Evolutionary conservation across 2,329 filamentous ascomycete species (phyloP).

Genomic region (Ilyonectria destructans): DNA sequence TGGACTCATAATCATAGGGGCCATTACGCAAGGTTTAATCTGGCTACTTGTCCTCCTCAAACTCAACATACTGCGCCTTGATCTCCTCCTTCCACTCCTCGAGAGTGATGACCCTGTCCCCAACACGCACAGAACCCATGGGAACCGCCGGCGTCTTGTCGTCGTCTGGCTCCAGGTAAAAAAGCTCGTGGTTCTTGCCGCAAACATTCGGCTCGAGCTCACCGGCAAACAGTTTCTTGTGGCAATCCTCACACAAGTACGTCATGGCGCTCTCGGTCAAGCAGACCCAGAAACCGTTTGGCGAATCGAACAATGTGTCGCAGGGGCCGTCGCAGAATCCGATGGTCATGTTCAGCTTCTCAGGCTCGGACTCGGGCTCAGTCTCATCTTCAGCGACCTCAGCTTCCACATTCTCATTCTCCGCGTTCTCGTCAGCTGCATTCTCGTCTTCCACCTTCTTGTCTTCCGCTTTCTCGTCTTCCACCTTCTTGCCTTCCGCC

Average conservation of each 20-base stretch:
- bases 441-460: background rate
- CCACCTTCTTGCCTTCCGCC: too few species aligned
- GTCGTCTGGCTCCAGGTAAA: conserved; percentile 13
- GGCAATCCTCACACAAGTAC: conserved; percentile 9
- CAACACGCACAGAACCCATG: conserved; percentile 23
- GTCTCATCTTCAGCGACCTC: background rate
- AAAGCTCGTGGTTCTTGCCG: conserved; percentile 2
- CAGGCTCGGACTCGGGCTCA: background rate
- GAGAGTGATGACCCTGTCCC: conserved; percentile 21
- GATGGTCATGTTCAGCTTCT: background rate
- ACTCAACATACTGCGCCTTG: conserved; percentile 18
- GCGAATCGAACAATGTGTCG: background rate
- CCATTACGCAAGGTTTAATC: background rate
- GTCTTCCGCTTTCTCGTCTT: too few species aligned
- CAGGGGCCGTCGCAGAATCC: conserved; percentile 19
- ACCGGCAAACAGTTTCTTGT: background rate
- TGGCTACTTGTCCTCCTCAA: background rate
- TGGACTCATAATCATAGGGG: background rate
- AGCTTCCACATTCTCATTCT: background rate
- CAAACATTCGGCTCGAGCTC: background rate
- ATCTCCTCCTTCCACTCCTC: conserved; percentile 34
- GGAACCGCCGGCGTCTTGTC: conserved; percentile 22
- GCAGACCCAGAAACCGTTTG: conserved; percentile 18
- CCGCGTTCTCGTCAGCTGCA: background rate
- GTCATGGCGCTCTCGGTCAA: conserved; percentile 1